Base-by-base conservation (phyloP, 257 asterid genomes). In the Eucommia ulmoides region DNA sequence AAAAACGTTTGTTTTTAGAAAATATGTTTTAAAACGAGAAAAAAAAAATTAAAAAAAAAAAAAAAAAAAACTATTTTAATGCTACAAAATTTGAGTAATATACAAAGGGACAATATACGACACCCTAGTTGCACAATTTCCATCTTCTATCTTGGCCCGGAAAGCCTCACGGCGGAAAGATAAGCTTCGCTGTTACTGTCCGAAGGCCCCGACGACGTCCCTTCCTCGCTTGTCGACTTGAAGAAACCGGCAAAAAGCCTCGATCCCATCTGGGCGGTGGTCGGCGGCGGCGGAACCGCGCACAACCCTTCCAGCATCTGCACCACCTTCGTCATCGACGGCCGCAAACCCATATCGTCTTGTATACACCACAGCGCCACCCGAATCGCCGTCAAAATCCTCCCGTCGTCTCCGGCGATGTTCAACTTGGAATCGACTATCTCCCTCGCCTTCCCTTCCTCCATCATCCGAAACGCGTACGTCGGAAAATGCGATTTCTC, bases 361-460 rank as follows among this genome's bases (percentile, higher is more conserved):
- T 89, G 96, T 61, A 89, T 86, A 71, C 98, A 91, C 98, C 98
- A 91, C 71, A 91, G 57, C 25, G 96, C 94, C 11, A 91, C 93
- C 53, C 75, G 76, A 22, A 81, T 75, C 38, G 87, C 87, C 24
- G 59, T 77, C 3, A 22, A 61, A 10, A 77, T 81, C 71, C 92
- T 78, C 54, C 77, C 94, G 24, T 86, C 96, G 29, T 70, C 74
- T 58, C 70, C 86, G 11, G 69, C 73, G 16, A 77, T 50, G 63
- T 66, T 58, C 70, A 91, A 20, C 11, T 64, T 75, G 1, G 63
- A 62, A 57, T 91, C 98, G 11, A 91, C 57, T 11, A 91, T 60
- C 46, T 78, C 94, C 65, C 45, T 75, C 48, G 79, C 15, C 60
- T 77, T 91, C 65, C 98, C 98, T 65, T 86, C 93, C 65, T 81